These are phyloP conservation scores for Eucalyptus dawsonii DNA, from an alignment of 345 rosid species.

Conservation along the genomic window DNA sequence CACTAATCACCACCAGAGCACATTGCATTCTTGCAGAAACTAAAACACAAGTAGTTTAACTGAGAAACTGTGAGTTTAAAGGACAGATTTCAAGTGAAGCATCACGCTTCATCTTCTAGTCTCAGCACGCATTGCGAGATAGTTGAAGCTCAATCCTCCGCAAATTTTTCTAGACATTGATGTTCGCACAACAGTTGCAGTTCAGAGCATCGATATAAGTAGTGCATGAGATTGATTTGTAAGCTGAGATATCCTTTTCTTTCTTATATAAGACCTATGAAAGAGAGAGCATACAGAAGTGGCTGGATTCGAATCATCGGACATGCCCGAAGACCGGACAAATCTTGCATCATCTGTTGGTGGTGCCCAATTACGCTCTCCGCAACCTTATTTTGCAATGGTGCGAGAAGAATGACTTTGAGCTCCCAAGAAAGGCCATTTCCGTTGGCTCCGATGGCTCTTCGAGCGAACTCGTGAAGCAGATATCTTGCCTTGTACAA, in stretches of 20 bases:
- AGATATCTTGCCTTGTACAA: conserved; percentile 23
- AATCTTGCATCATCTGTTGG: conserved; percentile 21
- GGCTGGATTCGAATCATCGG: conserved; percentile 41
- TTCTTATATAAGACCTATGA: conserved; percentile 35
- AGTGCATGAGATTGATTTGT: not conserved
- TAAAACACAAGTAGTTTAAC: not conserved
- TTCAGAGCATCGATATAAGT: not conserved
- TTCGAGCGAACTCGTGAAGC: conserved; percentile 16
- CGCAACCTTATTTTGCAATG: conserved; percentile 46
- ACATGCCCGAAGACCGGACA: conserved; percentile 65
- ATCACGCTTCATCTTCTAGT: not conserved
- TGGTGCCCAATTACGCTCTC: conserved; percentile 49
- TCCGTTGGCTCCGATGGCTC: not conserved
- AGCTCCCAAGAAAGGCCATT: conserved; percentile 30
- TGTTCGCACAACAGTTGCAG: not conserved
- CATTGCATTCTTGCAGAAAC: not conserved
- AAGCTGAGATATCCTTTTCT: not conserved
- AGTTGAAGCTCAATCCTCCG: not conserved
- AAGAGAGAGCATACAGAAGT: conserved; percentile 39
- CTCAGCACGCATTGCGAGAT: not conserved
- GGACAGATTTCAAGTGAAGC: not conserved
- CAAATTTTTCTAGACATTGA: not conserved
- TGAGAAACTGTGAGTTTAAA: not conserved
- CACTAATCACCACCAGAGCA: not conserved
- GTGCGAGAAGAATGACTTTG: conserved; percentile 38